Evolutionary conservation across 331 rosid species (phyloP), one percentile per base, ranked within the genome.

Genomic region (Pyracantha coccinea): DNA sequence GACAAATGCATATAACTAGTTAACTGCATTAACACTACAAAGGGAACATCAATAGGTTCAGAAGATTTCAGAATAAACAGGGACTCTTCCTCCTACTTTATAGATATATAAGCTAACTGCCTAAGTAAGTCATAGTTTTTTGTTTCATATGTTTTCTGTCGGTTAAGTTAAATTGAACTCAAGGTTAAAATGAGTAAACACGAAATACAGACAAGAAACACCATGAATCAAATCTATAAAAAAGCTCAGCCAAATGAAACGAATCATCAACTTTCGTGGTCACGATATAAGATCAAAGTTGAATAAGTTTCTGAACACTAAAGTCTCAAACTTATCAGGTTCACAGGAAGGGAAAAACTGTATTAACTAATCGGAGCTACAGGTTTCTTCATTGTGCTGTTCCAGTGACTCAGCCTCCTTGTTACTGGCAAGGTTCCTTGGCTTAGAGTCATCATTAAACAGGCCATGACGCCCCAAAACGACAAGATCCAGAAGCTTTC

Each of bases 401-500:
- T 75, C 82, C 67, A 38, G 45, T 6, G 55, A 77, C 74, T 74
- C 80, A 64, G 61, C 78, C 60, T 85, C 86, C 29, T 77, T 72
- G 83, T 60, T 64, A 53, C 71, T 74, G 61, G 65, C 66, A 31
- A 12, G 53, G 41, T 81, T 78, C 70, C 81, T 86, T 62, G 53
- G 66, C 78, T 82, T 85, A 6, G 79, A 84, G 68, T 78, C 87
- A 74, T 77, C 80, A 57, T 77, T 79, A 47, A 75, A 81, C 75
- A 90, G 74, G 47, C 94, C 96, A 31, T 87, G 85, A 19, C 93
- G 84, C 44, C 87, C 96, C 66, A 90, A 71, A 72, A 74, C 57
- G 31, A 90, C 93, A 76, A 94, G 96, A 88, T 90, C 84, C 76
- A 94, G 83, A 75, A 94, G 93, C 82, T 81, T 85, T 86, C 95